phyloP scores from a whole-genome alignment of 768 basidiomycete species.

The Leucosporidium yakuticum region DNA sequence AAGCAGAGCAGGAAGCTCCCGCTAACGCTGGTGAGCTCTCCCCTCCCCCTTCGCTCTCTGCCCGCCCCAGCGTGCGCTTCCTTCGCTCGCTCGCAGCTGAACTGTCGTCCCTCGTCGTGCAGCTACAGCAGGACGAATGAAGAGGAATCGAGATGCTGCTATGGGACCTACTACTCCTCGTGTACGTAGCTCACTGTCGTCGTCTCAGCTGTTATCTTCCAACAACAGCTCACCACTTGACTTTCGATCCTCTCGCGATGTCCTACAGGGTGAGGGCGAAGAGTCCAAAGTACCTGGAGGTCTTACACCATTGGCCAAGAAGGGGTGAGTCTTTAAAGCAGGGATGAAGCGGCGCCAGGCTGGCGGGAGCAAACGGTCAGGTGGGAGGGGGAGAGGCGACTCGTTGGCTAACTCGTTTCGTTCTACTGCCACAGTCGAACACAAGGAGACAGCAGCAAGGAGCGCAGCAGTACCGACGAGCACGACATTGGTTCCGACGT shows the following conservation, averaged over 20 bases:
- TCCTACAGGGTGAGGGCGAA: constrained; percentile 23
- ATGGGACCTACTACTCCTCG: not conserved
- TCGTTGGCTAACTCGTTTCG: no score
- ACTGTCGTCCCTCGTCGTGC: not conserved
- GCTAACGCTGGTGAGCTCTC: not conserved
- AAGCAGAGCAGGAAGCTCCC: not conserved
- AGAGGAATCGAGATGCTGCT: not conserved
- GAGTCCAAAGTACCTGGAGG: constrained; percentile 7
- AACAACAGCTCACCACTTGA: no score
- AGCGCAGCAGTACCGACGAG: no score
- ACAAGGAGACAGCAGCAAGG: no score
- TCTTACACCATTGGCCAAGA: constrained; percentile 30
- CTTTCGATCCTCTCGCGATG: not conserved
- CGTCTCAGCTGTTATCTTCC: no score
- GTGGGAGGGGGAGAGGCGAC: no score
- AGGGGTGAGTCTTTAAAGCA: constrained; percentile 6
- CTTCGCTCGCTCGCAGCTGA: not conserved
- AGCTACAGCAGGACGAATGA: not conserved
- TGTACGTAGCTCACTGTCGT: not conserved
- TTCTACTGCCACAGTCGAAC: no score
- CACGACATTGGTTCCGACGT: not conserved
- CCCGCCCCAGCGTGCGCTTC: not conserved
- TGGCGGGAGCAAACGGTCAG: no score
- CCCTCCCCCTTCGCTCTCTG: not conserved
- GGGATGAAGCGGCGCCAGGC: no score